Evolutionary conservation across 306 rosid species (phyloP).

Genomic region (Prunus mongolica): DNA sequence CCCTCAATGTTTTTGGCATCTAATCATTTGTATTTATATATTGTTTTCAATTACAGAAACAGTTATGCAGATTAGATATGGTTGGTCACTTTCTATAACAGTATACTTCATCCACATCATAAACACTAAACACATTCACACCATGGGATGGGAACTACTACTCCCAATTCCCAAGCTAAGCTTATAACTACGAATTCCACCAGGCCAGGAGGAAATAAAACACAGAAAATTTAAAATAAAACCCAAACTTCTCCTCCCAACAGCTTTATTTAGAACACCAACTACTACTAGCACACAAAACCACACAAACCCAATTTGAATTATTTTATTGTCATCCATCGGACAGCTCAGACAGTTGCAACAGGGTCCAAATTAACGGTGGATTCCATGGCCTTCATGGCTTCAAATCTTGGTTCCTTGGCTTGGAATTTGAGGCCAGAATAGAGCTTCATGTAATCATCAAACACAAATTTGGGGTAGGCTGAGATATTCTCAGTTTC

Average conservation of each 20-base stretch:
- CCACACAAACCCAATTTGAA: not conserved
- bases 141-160: not conserved
- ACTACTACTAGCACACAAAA: not conserved
- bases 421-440: constrained; percentile 81
- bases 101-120: not conserved
- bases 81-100: not conserved
- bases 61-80: not conserved
- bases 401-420: constrained; percentile 96
- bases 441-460: constrained; percentile 95
- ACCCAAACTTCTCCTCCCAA: not conserved
- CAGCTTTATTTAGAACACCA: not conserved
- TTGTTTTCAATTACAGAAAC: not conserved
- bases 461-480: constrained; percentile 89
- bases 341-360: constrained; percentile 46
- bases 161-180: not conserved
- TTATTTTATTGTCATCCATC: not conserved
- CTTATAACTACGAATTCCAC: not conserved
- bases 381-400: constrained; percentile 66
- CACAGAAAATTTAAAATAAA: not conserved
- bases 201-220: not conserved
- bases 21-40: not conserved
- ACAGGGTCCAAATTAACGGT: constrained; percentile 40
- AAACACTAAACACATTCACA: not conserved
- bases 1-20: constrained; percentile 1
- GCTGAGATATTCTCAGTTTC: constrained; percentile 36